Base-by-base conservation (phyloP, 2,329 filamentous ascomycete species). In the Fusarium albidum region DNA sequence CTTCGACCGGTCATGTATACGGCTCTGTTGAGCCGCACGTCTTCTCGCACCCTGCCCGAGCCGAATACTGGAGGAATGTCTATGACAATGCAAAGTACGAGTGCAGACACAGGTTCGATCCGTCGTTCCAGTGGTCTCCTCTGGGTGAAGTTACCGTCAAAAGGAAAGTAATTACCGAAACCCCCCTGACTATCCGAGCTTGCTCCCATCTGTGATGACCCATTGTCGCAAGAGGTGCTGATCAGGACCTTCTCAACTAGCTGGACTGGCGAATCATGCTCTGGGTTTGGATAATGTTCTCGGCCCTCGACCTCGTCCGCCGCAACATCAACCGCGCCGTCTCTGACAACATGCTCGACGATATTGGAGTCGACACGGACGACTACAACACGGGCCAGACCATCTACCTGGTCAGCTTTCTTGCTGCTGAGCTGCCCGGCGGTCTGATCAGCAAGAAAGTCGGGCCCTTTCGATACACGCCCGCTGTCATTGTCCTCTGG, bases 391-490 rank as follows among this genome's bases (percentile, higher is more conserved):
- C 78, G 2, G 79, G 80, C 14, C 78, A 78, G 57, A 79, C 77
- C 1, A 75, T 83, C 21, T 82, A 80, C 63, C 74, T 75, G 39
- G 68, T 80, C 5, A 73, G 72, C 1, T 84, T 83, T 55, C 71
- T 83, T n/a, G 76, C 73, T 14, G 78, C 83, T 0, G 83, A 87
- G 64, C 71, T 87, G 2, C 84, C 83, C 0, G 84, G 82, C 0
- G 83, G 86, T 59, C 72, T 87, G 17, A 72, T 86, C 28, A 76
- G 73, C 51, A 82, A 86, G 67, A 83, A 76, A 75, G 68, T 82
- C n/a, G 65, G 65, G 0, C 64, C 65, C 3, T 61, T 64, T 42
- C 75, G 79, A 12, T 84, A 81, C 81, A 84, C 85, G 34, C 83
- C 83, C 0, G 69, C 79, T 27, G 81, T 83, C 55, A 83, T 85